These are phyloP conservation scores for Lomentospora prolificans DNA, from an alignment of 2,329 filamentous ascomycete genomes.

Conservation along the genomic window DNA sequence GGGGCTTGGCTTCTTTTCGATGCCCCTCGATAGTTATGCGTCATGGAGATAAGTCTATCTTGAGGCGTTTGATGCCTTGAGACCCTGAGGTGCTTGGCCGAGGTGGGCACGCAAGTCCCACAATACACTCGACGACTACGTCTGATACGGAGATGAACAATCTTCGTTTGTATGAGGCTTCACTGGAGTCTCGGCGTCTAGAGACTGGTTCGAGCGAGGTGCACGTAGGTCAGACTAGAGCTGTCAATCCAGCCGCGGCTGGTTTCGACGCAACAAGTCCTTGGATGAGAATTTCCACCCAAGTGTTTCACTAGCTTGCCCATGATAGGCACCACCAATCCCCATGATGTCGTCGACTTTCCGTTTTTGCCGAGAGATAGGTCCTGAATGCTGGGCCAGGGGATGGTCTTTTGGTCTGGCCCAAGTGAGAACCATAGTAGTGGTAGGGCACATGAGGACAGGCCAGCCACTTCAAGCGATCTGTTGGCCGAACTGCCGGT, in stretches of 20 bases:
- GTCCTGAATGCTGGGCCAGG: too few relatives aligned
- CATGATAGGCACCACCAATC: neutral
- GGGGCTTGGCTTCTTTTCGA: neutral
- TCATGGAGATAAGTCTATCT: neutral
- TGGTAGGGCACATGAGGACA: too few relatives aligned
- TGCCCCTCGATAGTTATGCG: neutral
- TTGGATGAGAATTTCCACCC: neutral
- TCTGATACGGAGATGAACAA: too few relatives aligned
- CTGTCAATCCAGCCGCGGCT: neutral
- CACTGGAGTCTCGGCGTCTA: too few relatives aligned
- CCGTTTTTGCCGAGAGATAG: neutral
- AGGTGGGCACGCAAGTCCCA: too few relatives aligned
- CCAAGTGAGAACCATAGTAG: neutral
- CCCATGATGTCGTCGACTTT: neutral
- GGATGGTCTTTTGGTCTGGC: too few relatives aligned
- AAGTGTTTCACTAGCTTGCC: neutral
- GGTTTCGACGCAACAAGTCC: neutral
- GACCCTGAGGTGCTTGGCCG: too few relatives aligned
- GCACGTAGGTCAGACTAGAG: neutral
- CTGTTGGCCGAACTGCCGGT: neutral
- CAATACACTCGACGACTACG: too few relatives aligned
- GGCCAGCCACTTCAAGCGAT: too few relatives aligned
- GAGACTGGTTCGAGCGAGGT: too few relatives aligned
- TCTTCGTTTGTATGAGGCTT: too few relatives aligned
- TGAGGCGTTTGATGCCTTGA: too few relatives aligned